Evolutionary conservation across 2,329 filamentous ascomycete genomes (phyloP).

Genomic region (Aspergillus sergii): DNA sequence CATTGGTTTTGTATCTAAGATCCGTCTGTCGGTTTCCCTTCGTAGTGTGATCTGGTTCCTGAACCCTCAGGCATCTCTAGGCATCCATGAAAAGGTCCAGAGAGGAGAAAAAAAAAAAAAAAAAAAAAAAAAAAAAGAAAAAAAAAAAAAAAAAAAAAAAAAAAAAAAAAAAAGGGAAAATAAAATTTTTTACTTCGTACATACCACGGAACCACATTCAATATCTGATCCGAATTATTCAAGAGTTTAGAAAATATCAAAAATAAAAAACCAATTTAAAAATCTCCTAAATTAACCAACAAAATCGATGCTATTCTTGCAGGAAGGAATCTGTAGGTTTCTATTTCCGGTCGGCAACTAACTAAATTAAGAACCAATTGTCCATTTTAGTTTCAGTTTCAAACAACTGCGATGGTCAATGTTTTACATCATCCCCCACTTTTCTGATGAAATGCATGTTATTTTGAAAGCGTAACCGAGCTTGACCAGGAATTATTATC

Average conservation of each 20-base stretch:
- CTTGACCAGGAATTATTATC: neutral
- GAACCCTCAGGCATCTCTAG: conserved; percentile 17
- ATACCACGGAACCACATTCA: neutral
- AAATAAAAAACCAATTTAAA: neutral
- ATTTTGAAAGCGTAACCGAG: neutral
- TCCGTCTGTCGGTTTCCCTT: neutral
- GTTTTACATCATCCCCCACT: conserved; percentile 22
- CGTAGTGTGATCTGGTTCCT: neutral
- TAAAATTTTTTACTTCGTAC: neutral
- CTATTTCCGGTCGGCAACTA: neutral
- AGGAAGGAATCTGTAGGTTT: neutral
- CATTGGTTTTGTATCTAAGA: neutral
- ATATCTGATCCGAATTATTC: neutral
- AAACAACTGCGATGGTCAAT: conserved; percentile 1
- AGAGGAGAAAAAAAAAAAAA: neutral
- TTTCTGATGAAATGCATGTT: conserved; percentile 4
- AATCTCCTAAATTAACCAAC: neutral
- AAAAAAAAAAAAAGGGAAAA: neutral
- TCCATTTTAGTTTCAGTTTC: neutral
- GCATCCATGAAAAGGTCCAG: conserved; percentile 16
- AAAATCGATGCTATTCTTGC: neutral
- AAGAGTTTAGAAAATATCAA: neutral
- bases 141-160: conserved; percentile 2
- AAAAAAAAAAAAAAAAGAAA: neutral
- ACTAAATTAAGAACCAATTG: conserved; percentile 1